phyloP scores from a whole-genome alignment of 208 protist species.

The Acanthamoeba healyi region DNA sequence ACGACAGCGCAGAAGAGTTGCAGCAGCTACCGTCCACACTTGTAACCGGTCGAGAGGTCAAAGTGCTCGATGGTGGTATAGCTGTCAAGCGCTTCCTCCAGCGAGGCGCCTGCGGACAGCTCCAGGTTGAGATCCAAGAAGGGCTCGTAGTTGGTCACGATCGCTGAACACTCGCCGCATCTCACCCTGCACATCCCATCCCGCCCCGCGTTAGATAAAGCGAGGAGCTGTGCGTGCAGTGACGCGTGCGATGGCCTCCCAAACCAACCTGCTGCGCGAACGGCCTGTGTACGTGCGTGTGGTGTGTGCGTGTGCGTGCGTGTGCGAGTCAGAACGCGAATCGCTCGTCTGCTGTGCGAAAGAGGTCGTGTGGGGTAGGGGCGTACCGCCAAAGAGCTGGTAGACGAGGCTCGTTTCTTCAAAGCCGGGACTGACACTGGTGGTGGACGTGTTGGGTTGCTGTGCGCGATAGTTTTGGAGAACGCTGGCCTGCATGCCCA shows the following conservation, averaged over 20 bases:
- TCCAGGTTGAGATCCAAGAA: conserved; percentile 73
- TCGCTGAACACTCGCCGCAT: background rate
- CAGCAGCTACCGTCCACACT: conserved; percentile 4
- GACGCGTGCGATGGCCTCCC: background rate
- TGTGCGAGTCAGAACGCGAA: no score
- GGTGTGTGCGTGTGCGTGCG: background rate
- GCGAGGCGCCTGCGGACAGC: conserved; percentile 42
- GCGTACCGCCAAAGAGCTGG: conserved; percentile 68
- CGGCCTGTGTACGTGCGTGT: background rate
- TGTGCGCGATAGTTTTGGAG: conserved; percentile 36
- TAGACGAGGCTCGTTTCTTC: conserved; percentile 70
- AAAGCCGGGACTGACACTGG: background rate
- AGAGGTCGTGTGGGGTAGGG: background rate
- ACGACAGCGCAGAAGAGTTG: background rate
- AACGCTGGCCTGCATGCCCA: conserved; percentile 47
- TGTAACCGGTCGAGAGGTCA: conserved; percentile 41
- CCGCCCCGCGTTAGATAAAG: background rate
- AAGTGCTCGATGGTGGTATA: conserved; percentile 72
- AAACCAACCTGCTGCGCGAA: conserved; percentile 4
- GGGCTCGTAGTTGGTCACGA: conserved; percentile 66
- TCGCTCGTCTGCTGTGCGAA: no score
- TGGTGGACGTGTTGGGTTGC: background rate
- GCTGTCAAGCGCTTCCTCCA: conserved; percentile 61
- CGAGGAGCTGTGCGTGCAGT: no score
- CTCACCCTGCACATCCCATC: background rate